A percentile compares a stretch with the other conserved stretches of the same genome.
These are phyloP conservation scores for Asterophora lycoperdoides DNA, from an alignment of 768 basidiomycete species.

Conservation along the genomic window DNA sequence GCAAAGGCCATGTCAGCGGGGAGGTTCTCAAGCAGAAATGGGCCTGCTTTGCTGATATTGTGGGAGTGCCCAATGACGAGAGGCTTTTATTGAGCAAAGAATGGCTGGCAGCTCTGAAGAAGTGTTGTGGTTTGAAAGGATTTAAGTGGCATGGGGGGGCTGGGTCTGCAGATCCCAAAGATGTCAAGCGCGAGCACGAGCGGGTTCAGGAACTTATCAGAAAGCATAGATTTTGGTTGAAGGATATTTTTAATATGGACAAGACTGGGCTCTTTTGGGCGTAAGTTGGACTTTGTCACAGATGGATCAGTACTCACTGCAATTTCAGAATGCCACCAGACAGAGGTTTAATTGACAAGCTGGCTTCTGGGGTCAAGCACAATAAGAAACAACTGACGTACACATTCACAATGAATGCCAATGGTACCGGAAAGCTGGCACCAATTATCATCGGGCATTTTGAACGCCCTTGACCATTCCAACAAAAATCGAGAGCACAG, in stretches of 20 bases:
- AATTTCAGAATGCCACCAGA: slow-evolving; percentile 29
- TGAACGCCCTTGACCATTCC: slow-evolving; percentile 24
- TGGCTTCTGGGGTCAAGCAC: slow-evolving; percentile 27
- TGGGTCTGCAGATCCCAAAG: slow-evolving; percentile 20
- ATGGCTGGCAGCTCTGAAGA: slow-evolving; percentile 28
- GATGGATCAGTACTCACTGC: no score
- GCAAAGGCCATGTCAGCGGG: slow-evolving; percentile 24
- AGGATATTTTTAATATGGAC: slow-evolving; percentile 35
- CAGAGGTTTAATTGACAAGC: slow-evolving; percentile 22
- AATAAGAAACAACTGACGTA: slow-evolving; percentile 31
- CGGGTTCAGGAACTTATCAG: slow-evolving; percentile 24
- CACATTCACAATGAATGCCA: slow-evolving; percentile 30
- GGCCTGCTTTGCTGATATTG: slow-evolving; percentile 28
- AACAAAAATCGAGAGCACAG: slow-evolving; percentile 24
- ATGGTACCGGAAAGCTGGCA: slow-evolving; percentile 27
- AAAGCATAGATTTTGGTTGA: slow-evolving; percentile 20
- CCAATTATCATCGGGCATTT: slow-evolving; percentile 23
- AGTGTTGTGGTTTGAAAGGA: slow-evolving; percentile 20
- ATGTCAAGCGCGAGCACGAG: slow-evolving; percentile 22
- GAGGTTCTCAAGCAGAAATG: slow-evolving; percentile 33
- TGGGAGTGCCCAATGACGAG: slow-evolving; percentile 29
- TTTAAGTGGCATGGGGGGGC: slow-evolving; percentile 32
- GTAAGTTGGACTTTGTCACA: no score
- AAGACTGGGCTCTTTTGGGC: slow-evolving; percentile 30
- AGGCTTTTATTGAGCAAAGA: slow-evolving; percentile 29